phyloP scores from a whole-genome alignment of 2,329 filamentous ascomycete genomes.

The Mycosphaerella arachidis region DNA sequence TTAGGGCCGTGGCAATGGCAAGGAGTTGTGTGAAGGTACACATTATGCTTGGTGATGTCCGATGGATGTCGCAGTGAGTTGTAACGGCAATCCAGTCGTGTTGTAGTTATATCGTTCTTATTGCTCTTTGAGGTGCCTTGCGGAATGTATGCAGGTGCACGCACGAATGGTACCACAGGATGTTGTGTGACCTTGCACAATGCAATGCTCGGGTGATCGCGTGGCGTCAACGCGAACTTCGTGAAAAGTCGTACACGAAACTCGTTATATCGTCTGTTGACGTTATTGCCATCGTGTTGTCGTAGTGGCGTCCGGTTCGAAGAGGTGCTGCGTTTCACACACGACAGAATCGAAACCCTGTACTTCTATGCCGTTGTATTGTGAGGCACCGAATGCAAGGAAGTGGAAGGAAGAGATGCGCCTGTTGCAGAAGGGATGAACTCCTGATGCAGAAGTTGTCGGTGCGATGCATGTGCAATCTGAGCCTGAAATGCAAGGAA shows the following conservation, averaged over 20 bases:
- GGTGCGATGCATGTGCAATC: neutral
- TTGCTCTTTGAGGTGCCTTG: slow-evolving; percentile 1
- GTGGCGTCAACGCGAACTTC: neutral
- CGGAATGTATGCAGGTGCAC: slow-evolving; percentile 3
- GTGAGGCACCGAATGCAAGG: neutral
- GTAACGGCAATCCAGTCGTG: neutral
- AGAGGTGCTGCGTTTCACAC: neutral
- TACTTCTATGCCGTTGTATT: neutral
- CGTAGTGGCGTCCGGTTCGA: neutral
- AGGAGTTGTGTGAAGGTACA: slow-evolving; percentile 2
- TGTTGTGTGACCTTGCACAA: neutral
- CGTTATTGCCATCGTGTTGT: neutral
- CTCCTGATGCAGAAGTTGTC: neutral
- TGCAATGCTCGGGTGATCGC: neutral
- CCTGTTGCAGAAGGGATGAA: neutral
- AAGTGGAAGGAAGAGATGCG: neutral
- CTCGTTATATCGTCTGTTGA: neutral
- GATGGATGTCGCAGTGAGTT: slow-evolving; percentile 1
- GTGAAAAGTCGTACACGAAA: neutral
- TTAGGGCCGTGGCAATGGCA: slow-evolving; percentile 1
- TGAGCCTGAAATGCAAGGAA: neutral
- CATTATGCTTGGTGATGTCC: neutral
- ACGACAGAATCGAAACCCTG: neutral
- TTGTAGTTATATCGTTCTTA: neutral
- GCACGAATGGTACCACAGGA: neutral